Evolutionary conservation across 805 yeast genomes (phyloP).

Genomic region (Ogataea pini): DNA sequence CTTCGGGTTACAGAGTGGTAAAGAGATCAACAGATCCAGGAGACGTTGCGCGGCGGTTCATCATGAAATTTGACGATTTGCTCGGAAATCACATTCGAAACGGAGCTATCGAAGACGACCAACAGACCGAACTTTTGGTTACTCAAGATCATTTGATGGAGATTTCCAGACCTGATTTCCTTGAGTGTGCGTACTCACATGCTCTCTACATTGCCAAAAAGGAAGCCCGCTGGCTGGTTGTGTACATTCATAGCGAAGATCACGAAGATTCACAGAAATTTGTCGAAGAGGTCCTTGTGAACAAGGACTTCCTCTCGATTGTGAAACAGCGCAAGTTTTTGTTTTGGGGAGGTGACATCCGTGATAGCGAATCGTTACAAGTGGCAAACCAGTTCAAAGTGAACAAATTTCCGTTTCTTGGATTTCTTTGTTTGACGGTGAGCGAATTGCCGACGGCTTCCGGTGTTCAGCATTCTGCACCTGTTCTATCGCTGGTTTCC

Average conservation of each 20-base stretch:
- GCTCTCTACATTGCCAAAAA: slow-evolving; percentile 71
- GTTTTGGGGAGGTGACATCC: slow-evolving; percentile 86
- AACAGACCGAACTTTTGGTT: slow-evolving; percentile 10
- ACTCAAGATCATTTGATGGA: slow-evolving; percentile 18
- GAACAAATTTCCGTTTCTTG: slow-evolving; percentile 79
- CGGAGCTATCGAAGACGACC: not conserved
- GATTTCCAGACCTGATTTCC: slow-evolving; percentile 44
- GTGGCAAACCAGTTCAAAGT: slow-evolving; percentile 74
- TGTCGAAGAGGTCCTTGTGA: slow-evolving; percentile 54
- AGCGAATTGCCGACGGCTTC: slow-evolving; percentile 53
- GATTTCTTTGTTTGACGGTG: slow-evolving; percentile 69
- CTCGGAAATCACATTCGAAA: slow-evolving; percentile 25
- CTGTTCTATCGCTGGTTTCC: slow-evolving; percentile 61
- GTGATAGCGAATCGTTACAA: slow-evolving; percentile 81
- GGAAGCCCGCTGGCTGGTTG: slow-evolving; percentile 69
- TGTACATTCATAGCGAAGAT: slow-evolving; percentile 71
- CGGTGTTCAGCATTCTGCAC: slow-evolving; percentile 52
- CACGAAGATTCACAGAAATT: slow-evolving; percentile 62
- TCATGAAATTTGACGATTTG: slow-evolving; percentile 35
- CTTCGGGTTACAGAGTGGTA: slow-evolving; percentile 23
- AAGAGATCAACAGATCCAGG: slow-evolving; percentile 29
- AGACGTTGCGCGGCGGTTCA: slow-evolving; percentile 37
- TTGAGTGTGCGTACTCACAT: slow-evolving; percentile 77
- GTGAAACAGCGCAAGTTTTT: slow-evolving; percentile 53
- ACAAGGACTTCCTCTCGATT: slow-evolving; percentile 48